Conservation (phyloP, 1,284 basidiomycete species). For the Apiotrichum gracile region DNA sequence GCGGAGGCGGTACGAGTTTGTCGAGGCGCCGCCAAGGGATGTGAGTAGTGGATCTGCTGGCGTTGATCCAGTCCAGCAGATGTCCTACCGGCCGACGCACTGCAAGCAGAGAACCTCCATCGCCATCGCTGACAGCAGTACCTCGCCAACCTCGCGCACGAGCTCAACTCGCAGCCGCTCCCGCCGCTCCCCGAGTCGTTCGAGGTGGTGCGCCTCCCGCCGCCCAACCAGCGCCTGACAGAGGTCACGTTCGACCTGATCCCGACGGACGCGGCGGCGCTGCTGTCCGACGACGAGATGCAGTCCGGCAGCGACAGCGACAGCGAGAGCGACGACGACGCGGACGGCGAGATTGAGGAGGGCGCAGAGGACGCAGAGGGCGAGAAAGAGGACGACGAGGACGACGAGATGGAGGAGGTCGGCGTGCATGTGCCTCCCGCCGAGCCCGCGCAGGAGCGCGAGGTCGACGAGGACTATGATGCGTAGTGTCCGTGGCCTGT, state of each 20-base stretch:
- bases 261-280: conserved; percentile 64
- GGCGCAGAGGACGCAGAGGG: conserved; percentile 20
- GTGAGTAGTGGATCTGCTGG: conserved; percentile 51
- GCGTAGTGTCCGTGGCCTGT: conserved; percentile 11
- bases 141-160: conserved; percentile 76
- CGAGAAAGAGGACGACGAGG: conserved; percentile 27
- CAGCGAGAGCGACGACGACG: conserved; percentile 13
- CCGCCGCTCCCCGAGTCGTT: conserved; percentile 93
- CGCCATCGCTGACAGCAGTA: conserved; percentile 55
- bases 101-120: too few relatives aligned
- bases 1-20: conserved; percentile 89
- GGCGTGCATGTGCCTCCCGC: conserved; percentile 11
- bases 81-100: too few relatives aligned
- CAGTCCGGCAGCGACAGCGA: conserved; percentile 24
- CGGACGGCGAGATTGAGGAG: conserved; percentile 17
- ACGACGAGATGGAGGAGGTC: conserved; percentile 41
- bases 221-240: conserved; percentile 70
- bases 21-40: conserved; percentile 89
- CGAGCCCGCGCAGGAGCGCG: conserved; percentile 14
- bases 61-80: too few relatives aligned
- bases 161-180: conserved; percentile 82
- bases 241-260: conserved; percentile 89
- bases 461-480: conserved; percentile 45
- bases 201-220: conserved; percentile 70
- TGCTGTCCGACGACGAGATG: conserved; percentile 19